phyloP scores from a whole-genome alignment of 805 yeast species.

The Starmerella tilneyi region DNA sequence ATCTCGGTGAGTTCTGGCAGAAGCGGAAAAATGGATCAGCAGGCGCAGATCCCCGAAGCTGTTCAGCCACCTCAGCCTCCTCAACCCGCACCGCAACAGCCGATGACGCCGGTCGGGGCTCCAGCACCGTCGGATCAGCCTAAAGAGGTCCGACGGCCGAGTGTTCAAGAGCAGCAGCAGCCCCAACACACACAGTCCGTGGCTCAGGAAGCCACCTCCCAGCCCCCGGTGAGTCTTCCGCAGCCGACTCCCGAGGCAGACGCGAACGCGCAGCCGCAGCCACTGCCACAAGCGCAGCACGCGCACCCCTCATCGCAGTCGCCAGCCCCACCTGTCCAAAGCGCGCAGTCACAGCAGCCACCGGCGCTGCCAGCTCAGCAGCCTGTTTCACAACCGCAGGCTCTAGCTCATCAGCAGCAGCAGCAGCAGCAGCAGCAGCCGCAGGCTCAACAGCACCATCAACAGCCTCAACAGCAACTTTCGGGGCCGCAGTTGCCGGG shows the following conservation, averaged over 20 bases:
- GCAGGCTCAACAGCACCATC: conserved; percentile 11
- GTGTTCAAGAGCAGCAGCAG: background rate
- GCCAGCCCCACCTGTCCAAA: conserved; percentile 1
- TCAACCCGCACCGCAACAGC: conserved; percentile 6
- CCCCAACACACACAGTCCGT: background rate
- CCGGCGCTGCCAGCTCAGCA: conserved; percentile 7
- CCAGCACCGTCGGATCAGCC: background rate
- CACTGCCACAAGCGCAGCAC: conserved; percentile 7
- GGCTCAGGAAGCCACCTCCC: background rate
- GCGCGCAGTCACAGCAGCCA: conserved; percentile 6
- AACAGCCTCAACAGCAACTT: conserved; percentile 11
- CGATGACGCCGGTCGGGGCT: background rate
- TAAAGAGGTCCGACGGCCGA: conserved; percentile 1
- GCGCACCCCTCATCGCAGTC: conserved; percentile 1
- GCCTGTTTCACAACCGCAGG: conserved; percentile 7
- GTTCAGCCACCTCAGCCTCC: conserved; percentile 2
- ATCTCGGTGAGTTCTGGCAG: conserved; percentile 1
- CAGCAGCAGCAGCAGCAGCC: conserved; percentile 15
- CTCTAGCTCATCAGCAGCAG: conserved; percentile 7
- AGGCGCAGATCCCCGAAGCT: conserved; percentile 3
- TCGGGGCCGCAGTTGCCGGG: conserved; percentile 7
- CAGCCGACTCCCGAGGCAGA: background rate
- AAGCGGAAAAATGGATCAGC: conserved; percentile 3
- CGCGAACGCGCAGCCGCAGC: conserved; percentile 5
- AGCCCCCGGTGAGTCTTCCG: background rate